These are phyloP conservation scores for Ophiostoma quercus DNA, from an alignment of 2,329 filamentous ascomycete genomes.

Conservation along the genomic window DNA sequence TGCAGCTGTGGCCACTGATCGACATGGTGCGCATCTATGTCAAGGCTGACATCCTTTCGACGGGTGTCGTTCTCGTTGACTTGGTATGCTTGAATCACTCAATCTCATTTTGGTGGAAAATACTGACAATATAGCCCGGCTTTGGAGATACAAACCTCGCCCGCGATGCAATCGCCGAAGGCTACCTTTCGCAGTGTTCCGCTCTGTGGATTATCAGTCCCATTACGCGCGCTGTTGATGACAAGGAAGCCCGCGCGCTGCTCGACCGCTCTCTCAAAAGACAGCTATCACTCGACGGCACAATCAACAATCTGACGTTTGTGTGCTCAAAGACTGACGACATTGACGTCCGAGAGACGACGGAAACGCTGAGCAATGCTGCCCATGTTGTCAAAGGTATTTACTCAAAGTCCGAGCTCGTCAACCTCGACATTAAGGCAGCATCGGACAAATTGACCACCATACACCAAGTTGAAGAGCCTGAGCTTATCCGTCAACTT, in stretches of 20 bases:
- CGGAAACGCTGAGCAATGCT: background rate
- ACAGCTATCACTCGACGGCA: background rate
- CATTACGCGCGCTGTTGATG: background rate
- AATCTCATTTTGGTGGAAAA: background rate
- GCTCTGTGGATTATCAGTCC: background rate
- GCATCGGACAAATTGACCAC: background rate
- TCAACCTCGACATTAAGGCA: background rate
- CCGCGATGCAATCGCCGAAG: background rate
- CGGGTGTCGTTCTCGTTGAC: background rate
- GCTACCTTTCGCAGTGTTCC: background rate
- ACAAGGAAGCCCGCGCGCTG: slow-evolving; percentile 7
- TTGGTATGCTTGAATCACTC: background rate
- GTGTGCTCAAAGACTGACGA: slow-evolving; percentile 1
- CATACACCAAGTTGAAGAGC: slow-evolving; percentile 1
- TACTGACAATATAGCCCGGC: background rate
- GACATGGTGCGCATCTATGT: background rate
- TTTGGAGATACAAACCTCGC: background rate
- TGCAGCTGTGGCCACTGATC: slow-evolving; percentile 1
- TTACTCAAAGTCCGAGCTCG: background rate
- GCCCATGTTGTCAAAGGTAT: background rate
- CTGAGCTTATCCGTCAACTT: background rate
- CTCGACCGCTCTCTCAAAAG: background rate
- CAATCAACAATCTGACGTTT: background rate
- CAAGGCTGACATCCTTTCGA: background rate
- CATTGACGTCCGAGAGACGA: background rate